Evolutionary conservation across 805 yeast species (phyloP).

Genomic region (Saturnispora quitensis): DNA sequence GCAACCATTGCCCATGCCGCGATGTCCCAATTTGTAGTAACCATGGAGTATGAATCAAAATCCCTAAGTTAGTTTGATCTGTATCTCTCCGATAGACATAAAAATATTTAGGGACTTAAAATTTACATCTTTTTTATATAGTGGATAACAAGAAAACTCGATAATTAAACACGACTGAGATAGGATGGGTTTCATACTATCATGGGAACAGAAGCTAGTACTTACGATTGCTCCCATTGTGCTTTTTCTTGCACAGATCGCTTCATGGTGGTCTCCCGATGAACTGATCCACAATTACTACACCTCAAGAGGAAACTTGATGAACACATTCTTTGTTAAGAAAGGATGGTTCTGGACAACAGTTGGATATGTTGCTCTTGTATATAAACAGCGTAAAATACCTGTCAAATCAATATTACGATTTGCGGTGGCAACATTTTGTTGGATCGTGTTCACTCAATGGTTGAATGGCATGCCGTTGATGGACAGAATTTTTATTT

Average conservation of each 20-base stretch:
- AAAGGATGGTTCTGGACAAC: constrained; percentile 92
- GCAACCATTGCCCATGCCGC: constrained; percentile 14
- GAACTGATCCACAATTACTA: constrained; percentile 42
- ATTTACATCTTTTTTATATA: not conserved
- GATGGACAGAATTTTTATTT: constrained; percentile 76
- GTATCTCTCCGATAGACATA: not conserved
- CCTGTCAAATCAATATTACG: constrained; percentile 25
- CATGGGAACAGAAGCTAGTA: not conserved
- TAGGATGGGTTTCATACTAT: not conserved
- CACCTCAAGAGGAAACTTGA: constrained; percentile 55
- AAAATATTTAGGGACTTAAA: not conserved
- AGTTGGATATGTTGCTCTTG: constrained; percentile 26
- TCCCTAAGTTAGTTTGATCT: not conserved
- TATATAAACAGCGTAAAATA: constrained; percentile 11
- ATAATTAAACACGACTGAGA: not conserved
- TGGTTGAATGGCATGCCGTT: constrained; percentile 79
- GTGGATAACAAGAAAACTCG: not conserved
- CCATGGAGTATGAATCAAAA: not conserved
- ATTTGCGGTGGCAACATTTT: constrained; percentile 48
- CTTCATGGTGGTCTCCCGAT: constrained; percentile 34
- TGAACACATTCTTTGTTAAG: constrained; percentile 74
- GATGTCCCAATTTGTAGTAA: constrained; percentile 15
- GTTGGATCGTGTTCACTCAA: constrained; percentile 87
- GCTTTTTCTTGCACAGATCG: constrained; percentile 42
- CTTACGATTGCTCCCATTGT: constrained; percentile 30